Base-by-base conservation (phyloP, 495 filamentous ascomycete species). In the Parmelia sp. region DNA sequence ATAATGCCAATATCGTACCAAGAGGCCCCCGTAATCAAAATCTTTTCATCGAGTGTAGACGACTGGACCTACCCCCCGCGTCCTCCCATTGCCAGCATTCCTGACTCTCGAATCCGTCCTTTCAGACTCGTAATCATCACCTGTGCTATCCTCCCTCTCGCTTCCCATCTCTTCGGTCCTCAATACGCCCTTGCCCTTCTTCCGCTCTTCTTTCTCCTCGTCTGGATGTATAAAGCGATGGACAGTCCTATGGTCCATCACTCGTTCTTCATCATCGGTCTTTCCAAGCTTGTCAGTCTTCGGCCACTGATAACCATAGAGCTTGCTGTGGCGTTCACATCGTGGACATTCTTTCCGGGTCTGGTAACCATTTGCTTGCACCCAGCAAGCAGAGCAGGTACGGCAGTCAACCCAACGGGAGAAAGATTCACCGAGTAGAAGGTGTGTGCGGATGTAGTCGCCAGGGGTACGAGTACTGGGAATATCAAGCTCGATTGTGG, bases 241-340 rank as follows among this genome's bases (percentile, higher is more conserved):
- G 19, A 92, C 77, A 0, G 77, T 83, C 31, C 89, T 76, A 66
- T 91, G 89, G 65, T 92, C 89, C 68, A 90, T 79, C 10, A 92
- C 74, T 3, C 89, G 79, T 61, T 89, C 87, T 70, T 96, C 91
- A 29, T 82, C 84, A 70, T 97, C 94, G 15, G 77, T 65, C 23
- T 82, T 82, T 1, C 89, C 88, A 63, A 86, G 82, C 27, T 79
- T 86, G 42, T 96, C 88, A 3, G 95, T 97, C 75, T 97, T 95
- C 23, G 94, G 94, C 95, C 95, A 99, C 59, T 85, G 82, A 70
- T 88, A 96, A 0, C 95, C 95, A 72, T 97, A 99, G 2, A 99
- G 79, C 74, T 95, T 97, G 33, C 89, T 92, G 69, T 99, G 94
- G 0, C 95, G 83, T 77, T 97, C 95, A 75, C 94, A 99, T 23